Evolutionary conservation across 2,329 filamentous ascomycete genomes (phyloP).

Genomic region (Fusarium oxysporum): DNA sequence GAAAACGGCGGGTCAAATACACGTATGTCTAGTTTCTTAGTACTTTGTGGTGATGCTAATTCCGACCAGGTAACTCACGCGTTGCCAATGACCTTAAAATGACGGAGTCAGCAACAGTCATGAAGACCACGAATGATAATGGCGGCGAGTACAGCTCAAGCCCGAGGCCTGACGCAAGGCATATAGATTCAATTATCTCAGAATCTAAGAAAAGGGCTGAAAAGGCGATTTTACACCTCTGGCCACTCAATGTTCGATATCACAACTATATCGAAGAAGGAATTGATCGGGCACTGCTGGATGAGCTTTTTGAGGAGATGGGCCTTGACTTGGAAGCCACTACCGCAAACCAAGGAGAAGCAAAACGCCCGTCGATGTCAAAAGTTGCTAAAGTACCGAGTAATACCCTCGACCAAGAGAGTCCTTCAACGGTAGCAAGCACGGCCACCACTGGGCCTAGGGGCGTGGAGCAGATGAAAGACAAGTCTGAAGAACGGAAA

Average conservation of each 20-base stretch:
- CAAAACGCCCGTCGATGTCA: not conserved
- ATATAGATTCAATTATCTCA: constrained; percentile 29
- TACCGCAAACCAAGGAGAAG: not conserved
- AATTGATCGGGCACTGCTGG: constrained; percentile 72
- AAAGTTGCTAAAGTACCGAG: not conserved
- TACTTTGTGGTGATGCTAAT: constrained; percentile 12
- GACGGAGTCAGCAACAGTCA: not conserved
- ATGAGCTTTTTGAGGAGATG: constrained; percentile 74
- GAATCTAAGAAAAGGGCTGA: constrained; percentile 70
- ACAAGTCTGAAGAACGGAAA: constrained; percentile 72
- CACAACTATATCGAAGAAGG: constrained; percentile 80
- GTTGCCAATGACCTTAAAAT: not conserved
- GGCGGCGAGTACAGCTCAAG: not conserved
- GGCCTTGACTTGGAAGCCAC: constrained; percentile 62
- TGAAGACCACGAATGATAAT: not conserved
- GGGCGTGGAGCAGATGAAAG: constrained; percentile 62
- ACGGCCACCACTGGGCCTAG: not conserved
- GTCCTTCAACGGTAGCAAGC: not conserved
- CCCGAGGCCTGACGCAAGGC: not conserved
- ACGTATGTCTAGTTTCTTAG: constrained; percentile 5
- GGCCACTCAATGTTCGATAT: constrained; percentile 76
- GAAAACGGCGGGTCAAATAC: constrained; percentile 20
- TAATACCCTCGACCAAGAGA: not conserved
- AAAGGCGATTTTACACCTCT: constrained; percentile 74
- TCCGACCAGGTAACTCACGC: constrained; percentile 19